Evolutionary conservation across 75 land plant species (phyloP).

Genomic region (Pinus tabuliformis): DNA sequence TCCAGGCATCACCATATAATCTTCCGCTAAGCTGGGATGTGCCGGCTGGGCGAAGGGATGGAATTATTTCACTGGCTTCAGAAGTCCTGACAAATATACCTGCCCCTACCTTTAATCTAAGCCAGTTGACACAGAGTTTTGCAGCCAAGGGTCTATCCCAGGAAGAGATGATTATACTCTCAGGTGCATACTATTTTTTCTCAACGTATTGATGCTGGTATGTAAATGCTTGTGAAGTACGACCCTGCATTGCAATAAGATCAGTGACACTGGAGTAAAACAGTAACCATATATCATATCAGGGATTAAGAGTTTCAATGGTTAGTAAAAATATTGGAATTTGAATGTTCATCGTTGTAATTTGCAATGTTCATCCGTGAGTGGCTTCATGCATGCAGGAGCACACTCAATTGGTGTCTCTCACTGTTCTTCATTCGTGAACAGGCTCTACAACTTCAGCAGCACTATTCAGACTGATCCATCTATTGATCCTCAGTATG

Average conservation of each 20-base stretch:
- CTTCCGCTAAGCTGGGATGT: conserved; percentile 20
- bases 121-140: conserved; percentile 50
- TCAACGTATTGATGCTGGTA: too few species aligned
- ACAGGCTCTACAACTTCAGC: conserved; percentile 47
- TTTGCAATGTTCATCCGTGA: too few species aligned
- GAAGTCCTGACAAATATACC: conserved; percentile 49
- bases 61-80: conserved; percentile 43
- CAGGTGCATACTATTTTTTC: conserved; percentile 28
- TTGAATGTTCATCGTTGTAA: too few species aligned
- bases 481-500: conserved; percentile 29
- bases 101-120: conserved; percentile 25
- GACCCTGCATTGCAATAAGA: too few species aligned
- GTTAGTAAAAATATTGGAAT: too few species aligned
- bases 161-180: conserved; percentile 79
- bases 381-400: conserved; percentile 12
- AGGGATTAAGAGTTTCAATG: too few species aligned
- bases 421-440: conserved; percentile 36
- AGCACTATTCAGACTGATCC: conserved; percentile 18
- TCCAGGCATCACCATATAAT: too few species aligned
- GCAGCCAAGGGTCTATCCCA: conserved; percentile 60
- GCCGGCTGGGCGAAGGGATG: conserved; percentile 73
- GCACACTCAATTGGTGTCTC: conserved; percentile 50
- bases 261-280: too few species aligned
- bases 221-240: too few species aligned
- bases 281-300: too few species aligned